Evolutionary conservation across 2,329 filamentous ascomycete genomes (phyloP).

Genomic region (Elsinoe batatas): DNA sequence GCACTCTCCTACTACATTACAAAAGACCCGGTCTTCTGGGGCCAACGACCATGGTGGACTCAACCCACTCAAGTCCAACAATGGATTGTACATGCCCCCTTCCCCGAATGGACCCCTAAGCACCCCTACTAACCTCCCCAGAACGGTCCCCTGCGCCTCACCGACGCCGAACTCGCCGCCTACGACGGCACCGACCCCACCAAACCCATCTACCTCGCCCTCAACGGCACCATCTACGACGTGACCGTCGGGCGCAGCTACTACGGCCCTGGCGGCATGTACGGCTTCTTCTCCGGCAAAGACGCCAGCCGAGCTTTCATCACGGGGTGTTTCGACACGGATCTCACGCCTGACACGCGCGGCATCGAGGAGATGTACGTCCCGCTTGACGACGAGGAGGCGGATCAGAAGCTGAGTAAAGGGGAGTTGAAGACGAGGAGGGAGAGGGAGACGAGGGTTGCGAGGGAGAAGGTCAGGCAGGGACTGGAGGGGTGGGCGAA

Average conservation of each 20-base stretch:
- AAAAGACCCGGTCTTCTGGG: slow-evolving; percentile 53
- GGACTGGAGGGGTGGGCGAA: slow-evolving; percentile 70
- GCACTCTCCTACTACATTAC: slow-evolving; percentile 32
- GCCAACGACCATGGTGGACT: slow-evolving; percentile 54
- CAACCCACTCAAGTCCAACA: slow-evolving; percentile 48
- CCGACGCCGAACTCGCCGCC: slow-evolving; percentile 58
- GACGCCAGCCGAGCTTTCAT: slow-evolving; percentile 86
- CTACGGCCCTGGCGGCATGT: slow-evolving; percentile 65
- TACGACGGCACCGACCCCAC: slow-evolving; percentile 69
- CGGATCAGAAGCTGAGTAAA: slow-evolving; percentile 20
- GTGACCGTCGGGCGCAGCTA: slow-evolving; percentile 50
- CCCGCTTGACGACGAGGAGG: slow-evolving; percentile 42
- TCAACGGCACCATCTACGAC: slow-evolving; percentile 82
- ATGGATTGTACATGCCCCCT: slow-evolving; percentile 45
- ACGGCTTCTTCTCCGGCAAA: slow-evolving; percentile 74
- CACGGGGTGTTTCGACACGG: slow-evolving; percentile 83
- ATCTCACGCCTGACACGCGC: slow-evolving; percentile 72
- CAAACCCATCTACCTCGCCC: slow-evolving; percentile 78
- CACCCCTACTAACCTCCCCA: slow-evolving; percentile 20
- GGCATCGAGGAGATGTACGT: slow-evolving; percentile 81
- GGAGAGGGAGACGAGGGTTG: slow-evolving; percentile 54
- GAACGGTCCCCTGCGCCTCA: slow-evolving; percentile 57
- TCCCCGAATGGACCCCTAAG: slow-evolving; percentile 9
- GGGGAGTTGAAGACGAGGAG: slow-evolving; percentile 41
- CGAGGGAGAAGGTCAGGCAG: slow-evolving; percentile 54